Conservation (phyloP, 1,139 yeast species). For the Taphrina flavorubra region DNA sequence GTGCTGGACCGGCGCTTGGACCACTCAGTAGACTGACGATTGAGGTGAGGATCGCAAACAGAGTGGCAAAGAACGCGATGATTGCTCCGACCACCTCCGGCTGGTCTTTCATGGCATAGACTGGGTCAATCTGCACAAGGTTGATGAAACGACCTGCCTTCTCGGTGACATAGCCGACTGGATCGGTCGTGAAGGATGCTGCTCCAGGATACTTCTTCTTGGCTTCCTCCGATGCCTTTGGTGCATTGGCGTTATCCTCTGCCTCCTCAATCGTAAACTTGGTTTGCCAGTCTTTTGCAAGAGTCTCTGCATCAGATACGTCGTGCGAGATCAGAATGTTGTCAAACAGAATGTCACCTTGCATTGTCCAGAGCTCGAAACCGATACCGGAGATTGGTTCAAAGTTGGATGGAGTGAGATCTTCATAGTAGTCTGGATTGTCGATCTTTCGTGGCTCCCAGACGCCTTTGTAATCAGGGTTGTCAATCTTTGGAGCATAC, state of each 20-base stretch:
- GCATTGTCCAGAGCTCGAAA: constrained; percentile 90
- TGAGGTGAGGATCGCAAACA: constrained; percentile 47
- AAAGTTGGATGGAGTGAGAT: constrained; percentile 63
- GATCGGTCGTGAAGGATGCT: constrained; percentile 49
- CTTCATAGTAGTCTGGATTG: constrained; percentile 74
- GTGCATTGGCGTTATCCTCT: constrained; percentile 52
- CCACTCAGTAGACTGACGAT: constrained; percentile 18
- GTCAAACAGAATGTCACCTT: constrained; percentile 72
- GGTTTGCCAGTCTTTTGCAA: constrained; percentile 72
- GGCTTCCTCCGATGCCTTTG: constrained; percentile 47
- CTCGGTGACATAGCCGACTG: constrained; percentile 51
- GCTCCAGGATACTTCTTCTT: constrained; percentile 44
- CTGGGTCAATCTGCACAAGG: constrained; percentile 50
- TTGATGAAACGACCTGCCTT: constrained; percentile 50
- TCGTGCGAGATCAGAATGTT: constrained; percentile 86
- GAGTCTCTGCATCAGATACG: constrained; percentile 74
- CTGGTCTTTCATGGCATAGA: constrained; percentile 50
- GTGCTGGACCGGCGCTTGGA: constrained; percentile 34
- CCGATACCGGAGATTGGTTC: constrained; percentile 81
- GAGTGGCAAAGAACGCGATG: constrained; percentile 47
- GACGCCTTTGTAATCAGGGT: constrained; percentile 78
- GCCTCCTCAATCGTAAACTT: constrained; percentile 64
- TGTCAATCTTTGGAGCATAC: constrained; percentile 68
- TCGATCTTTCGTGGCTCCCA: constrained; percentile 73
- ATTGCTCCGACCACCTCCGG: constrained; percentile 51